Percentiles rank a stretch among this genome's conserved stretches.
Evolutionary conservation across 495 filamentous ascomycete genomes (phyloP).

Genomic region (Immersiella caudata): DNA sequence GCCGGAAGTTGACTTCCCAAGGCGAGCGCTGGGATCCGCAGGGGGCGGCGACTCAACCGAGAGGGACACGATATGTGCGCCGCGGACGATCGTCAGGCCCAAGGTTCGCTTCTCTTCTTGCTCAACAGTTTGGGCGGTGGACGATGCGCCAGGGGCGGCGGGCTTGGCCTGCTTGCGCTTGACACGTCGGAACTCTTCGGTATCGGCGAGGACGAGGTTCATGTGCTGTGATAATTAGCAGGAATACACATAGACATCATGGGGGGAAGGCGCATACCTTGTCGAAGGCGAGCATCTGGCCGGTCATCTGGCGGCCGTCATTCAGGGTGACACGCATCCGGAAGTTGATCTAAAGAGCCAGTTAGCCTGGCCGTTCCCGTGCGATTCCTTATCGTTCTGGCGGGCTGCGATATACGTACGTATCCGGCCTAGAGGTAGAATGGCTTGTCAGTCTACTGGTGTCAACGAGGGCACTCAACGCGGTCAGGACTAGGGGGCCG

Average conservation of each 20-base stretch:
- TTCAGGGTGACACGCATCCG: constrained; percentile 96
- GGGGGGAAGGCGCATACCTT: constrained; percentile 61
- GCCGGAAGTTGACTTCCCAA: constrained; percentile 74
- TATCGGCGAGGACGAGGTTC: constrained; percentile 98
- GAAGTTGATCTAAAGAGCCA: constrained; percentile 82
- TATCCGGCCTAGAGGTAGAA: constrained; percentile 78
- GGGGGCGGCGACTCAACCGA: constrained; percentile 97
- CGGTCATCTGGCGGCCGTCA: constrained; percentile 95
- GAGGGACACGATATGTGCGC: constrained; percentile 88
- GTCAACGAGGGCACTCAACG: constrained; percentile 59
- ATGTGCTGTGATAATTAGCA: constrained; percentile 68
- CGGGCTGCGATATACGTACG: constrained; percentile 62
- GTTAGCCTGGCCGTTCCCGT: constrained; percentile 37
- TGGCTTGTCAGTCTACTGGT: constrained; percentile 67
- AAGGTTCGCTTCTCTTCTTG: constrained; percentile 95
- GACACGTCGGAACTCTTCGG: constrained; percentile 96
- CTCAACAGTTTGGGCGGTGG: constrained; percentile 66
- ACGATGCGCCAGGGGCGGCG: constrained; percentile 65
- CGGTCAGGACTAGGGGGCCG: constrained; percentile 31
- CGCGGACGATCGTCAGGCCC: constrained; percentile 92
- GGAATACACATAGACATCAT: not conserved
- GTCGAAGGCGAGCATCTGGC: constrained; percentile 96
- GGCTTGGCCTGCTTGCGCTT: constrained; percentile 85
- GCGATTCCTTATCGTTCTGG: not conserved
- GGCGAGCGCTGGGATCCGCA: constrained; percentile 85